Conservation (phyloP, 352 stramenopile genomes). For the Phytophthora podocarpi region DNA sequence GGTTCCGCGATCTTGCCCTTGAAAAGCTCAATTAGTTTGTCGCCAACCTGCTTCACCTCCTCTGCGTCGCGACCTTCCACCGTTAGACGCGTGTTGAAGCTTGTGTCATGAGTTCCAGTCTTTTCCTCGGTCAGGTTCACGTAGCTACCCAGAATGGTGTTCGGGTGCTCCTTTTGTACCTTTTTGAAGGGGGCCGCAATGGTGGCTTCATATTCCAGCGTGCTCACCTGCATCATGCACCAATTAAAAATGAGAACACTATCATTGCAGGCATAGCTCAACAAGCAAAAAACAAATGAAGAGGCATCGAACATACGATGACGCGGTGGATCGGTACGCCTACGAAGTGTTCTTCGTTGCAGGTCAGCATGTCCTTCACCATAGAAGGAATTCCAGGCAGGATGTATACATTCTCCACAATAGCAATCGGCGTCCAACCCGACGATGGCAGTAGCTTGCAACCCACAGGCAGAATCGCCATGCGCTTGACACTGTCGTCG, state of each 20-base stretch:
- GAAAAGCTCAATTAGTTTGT: slow-evolving; percentile 42
- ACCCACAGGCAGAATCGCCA: slow-evolving; percentile 68
- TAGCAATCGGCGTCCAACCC: slow-evolving; percentile 74
- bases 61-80: slow-evolving; percentile 53
- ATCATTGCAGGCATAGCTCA: too few species aligned
- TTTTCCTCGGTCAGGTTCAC: slow-evolving; percentile 73
- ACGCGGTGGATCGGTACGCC: slow-evolving; percentile 78
- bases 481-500: slow-evolving; percentile 75
- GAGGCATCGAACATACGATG: slow-evolving; percentile 68
- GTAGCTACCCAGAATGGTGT: slow-evolving; percentile 79
- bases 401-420: slow-evolving; percentile 86
- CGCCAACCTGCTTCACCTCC: slow-evolving; percentile 55
- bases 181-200: slow-evolving; percentile 59
- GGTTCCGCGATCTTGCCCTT: slow-evolving; percentile 19
- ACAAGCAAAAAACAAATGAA: too few species aligned
- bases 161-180: slow-evolving; percentile 66
- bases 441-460: slow-evolving; percentile 60
- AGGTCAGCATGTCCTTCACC: slow-evolving; percentile 82
- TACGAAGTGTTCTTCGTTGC: slow-evolving; percentile 79
- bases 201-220: slow-evolving; percentile 60
- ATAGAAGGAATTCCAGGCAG: slow-evolving; percentile 83
- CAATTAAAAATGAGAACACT: not conserved
- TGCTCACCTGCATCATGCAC: slow-evolving; percentile 58
- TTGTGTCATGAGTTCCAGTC: slow-evolving; percentile 48
- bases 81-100: slow-evolving; percentile 70